Base-by-base conservation (phyloP, 176 grass and related monocot genomes). In the Areca catechu region DNA sequence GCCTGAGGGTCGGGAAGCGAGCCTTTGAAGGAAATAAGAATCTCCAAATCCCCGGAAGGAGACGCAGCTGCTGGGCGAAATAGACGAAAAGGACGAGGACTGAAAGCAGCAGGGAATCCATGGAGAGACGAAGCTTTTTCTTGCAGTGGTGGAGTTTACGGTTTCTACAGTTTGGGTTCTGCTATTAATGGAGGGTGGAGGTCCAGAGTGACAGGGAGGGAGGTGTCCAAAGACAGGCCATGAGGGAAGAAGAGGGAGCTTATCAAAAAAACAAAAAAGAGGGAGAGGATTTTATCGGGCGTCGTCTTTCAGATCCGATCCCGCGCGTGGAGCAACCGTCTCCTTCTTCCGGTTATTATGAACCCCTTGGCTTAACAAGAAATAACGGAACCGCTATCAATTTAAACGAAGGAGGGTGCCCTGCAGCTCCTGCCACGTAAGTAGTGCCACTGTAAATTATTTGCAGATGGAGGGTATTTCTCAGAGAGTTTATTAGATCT, bases 201-300 rank as follows among this genome's bases (percentile, higher is more conserved):
- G 9, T 10, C 34, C 9, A 3, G 34, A 2, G 34, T 10, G 34
- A 43, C 2, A n/a, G 19, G 51, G 27, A 1, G 30, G 2, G 43
- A 30, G 52, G 22, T 9, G 23, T 6, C 27, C 27, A 29, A 0
- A 29, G 5, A 29, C 27, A 29, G 5, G 4, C 4, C 18, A 43
- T 16, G 22, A 25, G 54, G 15, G 55, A 28, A 16, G 21, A 58
- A 27, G 34, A 58, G 55, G 49, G 51, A 7, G 57, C n/a, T n/a
- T n/a, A n/a, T n/a, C n/a, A n/a, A n/a, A n/a, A n/a, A n/a, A n/a
- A n/a, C n/a, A n/a, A 28, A 16, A 16, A 58, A 27, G 34, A 58
- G 55, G 49, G 51, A 7, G 57, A 61, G 57, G 28, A 19, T 61
- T 72, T 72, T 72, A 71, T 61, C 56, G 16, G 20, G 5, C 27